phyloP scores from a whole-genome alignment of 768 basidiomycete genomes.

The Mycena galopus region DNA sequence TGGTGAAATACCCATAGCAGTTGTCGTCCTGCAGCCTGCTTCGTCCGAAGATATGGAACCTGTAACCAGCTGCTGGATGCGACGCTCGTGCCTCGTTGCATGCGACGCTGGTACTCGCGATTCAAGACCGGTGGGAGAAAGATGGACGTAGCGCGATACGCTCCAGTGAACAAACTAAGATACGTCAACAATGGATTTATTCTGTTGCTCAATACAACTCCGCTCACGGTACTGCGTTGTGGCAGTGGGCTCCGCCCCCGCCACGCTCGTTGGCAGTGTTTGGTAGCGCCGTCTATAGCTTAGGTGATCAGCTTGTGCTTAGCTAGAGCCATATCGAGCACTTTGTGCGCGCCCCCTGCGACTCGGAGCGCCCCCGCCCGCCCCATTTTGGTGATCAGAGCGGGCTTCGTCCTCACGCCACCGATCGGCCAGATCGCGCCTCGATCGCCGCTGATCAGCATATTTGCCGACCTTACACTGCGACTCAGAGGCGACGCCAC shows the following conservation, averaged over 20 bases:
- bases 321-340: not conserved
- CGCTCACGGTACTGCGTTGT: no score
- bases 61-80: no score
- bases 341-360: not conserved
- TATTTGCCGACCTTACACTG: not conserved
- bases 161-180: no score
- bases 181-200: no score
- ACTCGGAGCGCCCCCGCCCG: not conserved
- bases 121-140: no score
- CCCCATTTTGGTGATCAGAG: not conserved
- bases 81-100: no score
- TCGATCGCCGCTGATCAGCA: not conserved
- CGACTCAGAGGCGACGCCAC: not conserved
- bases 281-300: not conserved
- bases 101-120: no score
- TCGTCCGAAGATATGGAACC: no score
- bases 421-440: not conserved
- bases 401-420: not conserved
- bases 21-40: no score
- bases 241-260: not conserved
- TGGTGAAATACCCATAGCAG: no score
- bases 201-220: no score
- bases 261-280: not conserved
- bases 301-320: not conserved
- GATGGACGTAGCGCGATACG: no score